phyloP scores from a whole-genome alignment of 73 alveolate genomes.

The Stentor roeselii region DNA sequence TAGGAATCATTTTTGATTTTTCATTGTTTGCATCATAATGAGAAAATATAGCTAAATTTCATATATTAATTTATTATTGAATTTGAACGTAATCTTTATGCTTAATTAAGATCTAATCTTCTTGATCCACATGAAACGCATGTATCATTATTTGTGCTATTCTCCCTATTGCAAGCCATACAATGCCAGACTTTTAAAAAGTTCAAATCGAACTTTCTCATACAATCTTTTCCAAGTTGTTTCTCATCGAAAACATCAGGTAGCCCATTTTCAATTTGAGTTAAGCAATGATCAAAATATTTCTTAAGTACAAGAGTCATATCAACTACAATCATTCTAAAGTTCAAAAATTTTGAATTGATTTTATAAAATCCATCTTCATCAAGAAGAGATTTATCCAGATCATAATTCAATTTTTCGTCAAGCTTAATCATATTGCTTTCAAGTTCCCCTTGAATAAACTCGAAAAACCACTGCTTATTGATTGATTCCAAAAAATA shows the following conservation, averaged over 20 bases:
- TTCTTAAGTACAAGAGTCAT: constrained; percentile 45
- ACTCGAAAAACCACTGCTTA: constrained; percentile 51
- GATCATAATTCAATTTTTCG: constrained; percentile 37
- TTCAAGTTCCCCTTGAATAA: constrained; percentile 53
- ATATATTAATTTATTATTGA: too few relatives aligned
- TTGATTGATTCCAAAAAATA: constrained; percentile 36
- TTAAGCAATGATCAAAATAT: constrained; percentile 40
- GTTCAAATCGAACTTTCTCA: too few relatives aligned
- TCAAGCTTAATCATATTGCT: constrained; percentile 39
- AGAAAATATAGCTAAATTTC: too few relatives aligned
- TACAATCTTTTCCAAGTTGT: too few relatives aligned
- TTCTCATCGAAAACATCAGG: constrained; percentile 48
- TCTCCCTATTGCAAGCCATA: too few relatives aligned
- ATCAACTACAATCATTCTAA: constrained; percentile 31
- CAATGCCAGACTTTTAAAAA: too few relatives aligned
- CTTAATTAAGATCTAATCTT: too few relatives aligned
- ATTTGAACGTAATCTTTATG: too few relatives aligned
- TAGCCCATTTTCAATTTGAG: constrained; percentile 47
- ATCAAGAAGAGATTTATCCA: constrained; percentile 34
- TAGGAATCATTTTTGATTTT: too few relatives aligned
- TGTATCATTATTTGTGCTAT: too few relatives aligned
- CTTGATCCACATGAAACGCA: too few relatives aligned
- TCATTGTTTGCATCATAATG: too few relatives aligned
- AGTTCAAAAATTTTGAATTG: constrained; percentile 36
- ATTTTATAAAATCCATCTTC: constrained; percentile 27